Percentiles rank a stretch among this genome's conserved stretches.
phyloP scores from a whole-genome alignment of 192 early-diverging fungal species.

The Obelidium mucronatum region DNA sequence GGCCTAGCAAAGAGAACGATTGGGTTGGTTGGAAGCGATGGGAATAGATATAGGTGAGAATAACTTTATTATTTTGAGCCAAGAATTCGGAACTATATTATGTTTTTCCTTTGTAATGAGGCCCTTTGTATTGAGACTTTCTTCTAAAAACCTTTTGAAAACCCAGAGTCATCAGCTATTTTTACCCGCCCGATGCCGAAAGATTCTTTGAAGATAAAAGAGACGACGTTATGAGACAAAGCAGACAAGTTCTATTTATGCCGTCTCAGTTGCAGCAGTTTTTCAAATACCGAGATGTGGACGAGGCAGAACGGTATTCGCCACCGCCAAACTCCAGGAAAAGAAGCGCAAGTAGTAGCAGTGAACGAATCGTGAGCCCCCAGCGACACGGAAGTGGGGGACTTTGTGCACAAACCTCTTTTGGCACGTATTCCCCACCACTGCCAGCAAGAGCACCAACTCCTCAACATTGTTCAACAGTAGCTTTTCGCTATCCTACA shows the following conservation, averaged over 20 bases:
- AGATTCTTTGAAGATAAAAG: not conserved
- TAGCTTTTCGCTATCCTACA: not conserved
- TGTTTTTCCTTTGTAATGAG: no score
- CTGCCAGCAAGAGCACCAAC: not conserved
- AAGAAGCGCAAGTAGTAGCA: not conserved
- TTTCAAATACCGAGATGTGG: not conserved
- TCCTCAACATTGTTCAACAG: not conserved
- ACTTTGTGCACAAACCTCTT: no score
- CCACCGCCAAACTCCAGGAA: not conserved
- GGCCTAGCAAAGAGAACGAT: slow-evolving; percentile 17
- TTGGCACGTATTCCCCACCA: not conserved
- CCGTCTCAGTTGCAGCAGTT: not conserved
- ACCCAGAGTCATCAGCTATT: slow-evolving; percentile 1
- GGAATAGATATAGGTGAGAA: not conserved
- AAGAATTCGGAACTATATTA: no score
- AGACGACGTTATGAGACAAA: not conserved
- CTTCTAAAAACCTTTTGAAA: no score
- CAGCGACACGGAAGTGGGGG: no score
- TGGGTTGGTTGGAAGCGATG: not conserved
- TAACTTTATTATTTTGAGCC: no score
- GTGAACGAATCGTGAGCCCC: not conserved
- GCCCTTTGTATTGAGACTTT: no score
- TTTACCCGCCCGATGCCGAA: slow-evolving; percentile 5
- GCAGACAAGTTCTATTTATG: not conserved
- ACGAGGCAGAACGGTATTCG: not conserved